A percentile compares a stretch with the other conserved stretches of the same genome.
Conservation (phyloP, 2,329 filamentous ascomycete species). For the Dactylellina parvicollis region DNA sequence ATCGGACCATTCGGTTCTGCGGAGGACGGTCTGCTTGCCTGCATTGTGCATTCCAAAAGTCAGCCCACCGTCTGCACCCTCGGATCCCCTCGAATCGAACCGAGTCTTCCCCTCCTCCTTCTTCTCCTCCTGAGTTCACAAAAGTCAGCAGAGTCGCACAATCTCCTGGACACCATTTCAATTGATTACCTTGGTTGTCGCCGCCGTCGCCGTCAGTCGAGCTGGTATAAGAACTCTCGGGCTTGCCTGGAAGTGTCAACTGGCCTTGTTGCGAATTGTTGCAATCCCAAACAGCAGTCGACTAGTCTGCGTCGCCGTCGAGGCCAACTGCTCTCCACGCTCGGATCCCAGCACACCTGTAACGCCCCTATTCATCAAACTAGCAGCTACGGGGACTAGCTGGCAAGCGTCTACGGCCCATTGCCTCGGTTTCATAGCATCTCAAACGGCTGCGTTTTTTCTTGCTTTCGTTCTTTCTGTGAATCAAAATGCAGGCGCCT, state of each 20-base stretch:
- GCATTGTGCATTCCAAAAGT: slow-evolving; percentile 32
- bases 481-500: slow-evolving; percentile 40
- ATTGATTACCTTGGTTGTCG: slow-evolving; percentile 1
- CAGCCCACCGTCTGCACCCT: slow-evolving; percentile 3
- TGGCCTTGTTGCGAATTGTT: slow-evolving; percentile 17
- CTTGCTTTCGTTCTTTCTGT: not conserved
- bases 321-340: not conserved
- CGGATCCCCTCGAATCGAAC: not conserved
- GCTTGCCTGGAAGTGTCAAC: slow-evolving; percentile 1
- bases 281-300: slow-evolving; percentile 17
- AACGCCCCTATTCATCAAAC: slow-evolving; percentile 40
- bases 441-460: not conserved
- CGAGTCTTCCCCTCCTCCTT: not conserved
- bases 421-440: slow-evolving; percentile 3
- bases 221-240: not conserved
- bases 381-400: not conserved
- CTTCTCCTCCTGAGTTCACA: slow-evolving; percentile 31
- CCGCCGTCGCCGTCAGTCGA: not conserved
- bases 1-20: slow-evolving; percentile 23
- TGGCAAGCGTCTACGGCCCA: not conserved
- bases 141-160: slow-evolving; percentile 33
- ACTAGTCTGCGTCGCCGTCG: slow-evolving; percentile 16
- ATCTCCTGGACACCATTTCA: slow-evolving; percentile 16
- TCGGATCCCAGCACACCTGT: slow-evolving; percentile 38
- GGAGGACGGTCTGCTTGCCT: slow-evolving; percentile 7